Base-by-base conservation (phyloP, 306 rosid species). In the Dalbergia oliveri region DNA sequence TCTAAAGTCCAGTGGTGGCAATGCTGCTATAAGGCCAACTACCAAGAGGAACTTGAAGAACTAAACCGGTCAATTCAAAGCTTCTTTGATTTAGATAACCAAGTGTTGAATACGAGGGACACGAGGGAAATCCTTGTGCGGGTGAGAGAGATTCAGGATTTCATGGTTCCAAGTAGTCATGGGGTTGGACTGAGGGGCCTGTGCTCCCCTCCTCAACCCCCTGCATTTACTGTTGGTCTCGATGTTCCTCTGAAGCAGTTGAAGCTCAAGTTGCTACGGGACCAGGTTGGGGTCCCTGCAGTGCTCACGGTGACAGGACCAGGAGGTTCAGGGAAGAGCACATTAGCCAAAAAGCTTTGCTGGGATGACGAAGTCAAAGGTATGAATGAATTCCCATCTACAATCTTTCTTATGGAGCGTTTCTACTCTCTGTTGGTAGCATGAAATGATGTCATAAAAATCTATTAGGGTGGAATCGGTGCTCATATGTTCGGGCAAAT, bases 281-380 rank as follows among this genome's bases (percentile, higher is more conserved):
- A 65, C 3, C 60, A 35, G 44, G 71, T 59, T 21, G 82, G 18
- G 4, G 77, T 12, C 3, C 67, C 88, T 0, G 84, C 13, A n/a
- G 57, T 87, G 73, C 49, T 80, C 2, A 87, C 86, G 6, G 47
- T 92, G 21, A 87, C 92, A 6, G 91, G 88, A 18, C 49, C 86
- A 1, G 86, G 69, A 13, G 97, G 94, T 45, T 82, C 82, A 0
- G 92, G 94, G 45, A 91, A 89, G 82, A 80, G 92, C 6, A 84
- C 97, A 0, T 79, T 91, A 69, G 92, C 81, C 8, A 78, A 67
- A 34, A 78, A 1, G 74, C 66, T 91, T n/a, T 89, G 90, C 65
- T 82, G 76, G 62, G 89, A 90, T 39, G 37, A 79, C 13, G 51
- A 90, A 13, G 82, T 87, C 5, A 66, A 43, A 82, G 92, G 92